Evolutionary conservation across 345 rosid species (phyloP).

Genomic region (Corchorus capsularis): DNA sequence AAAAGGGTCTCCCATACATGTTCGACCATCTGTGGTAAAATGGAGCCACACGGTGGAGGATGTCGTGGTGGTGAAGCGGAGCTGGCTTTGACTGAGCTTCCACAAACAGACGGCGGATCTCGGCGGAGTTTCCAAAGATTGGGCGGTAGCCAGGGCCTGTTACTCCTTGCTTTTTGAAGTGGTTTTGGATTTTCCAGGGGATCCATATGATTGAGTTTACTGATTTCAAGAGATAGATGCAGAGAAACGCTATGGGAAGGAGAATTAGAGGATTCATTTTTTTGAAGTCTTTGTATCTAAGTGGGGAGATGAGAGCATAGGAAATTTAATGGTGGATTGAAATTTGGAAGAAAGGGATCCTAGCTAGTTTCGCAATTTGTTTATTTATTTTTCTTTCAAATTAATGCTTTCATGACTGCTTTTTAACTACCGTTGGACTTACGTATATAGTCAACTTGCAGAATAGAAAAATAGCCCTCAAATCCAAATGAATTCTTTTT

Average conservation of each 20-base stretch:
- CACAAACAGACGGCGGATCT: constrained; percentile 41
- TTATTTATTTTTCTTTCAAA: neutral
- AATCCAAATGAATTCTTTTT: neutral
- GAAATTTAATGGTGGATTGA: neutral
- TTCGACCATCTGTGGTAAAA: constrained; percentile 62
- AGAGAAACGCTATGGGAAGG: constrained; percentile 21
- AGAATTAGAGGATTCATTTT: constrained; percentile 27
- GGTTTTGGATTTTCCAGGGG: constrained; percentile 56
- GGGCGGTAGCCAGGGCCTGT: constrained; percentile 61
- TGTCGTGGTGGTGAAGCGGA: constrained; percentile 38
- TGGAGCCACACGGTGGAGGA: constrained; percentile 52
- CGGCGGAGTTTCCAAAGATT: constrained; percentile 61
- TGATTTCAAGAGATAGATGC: constrained; percentile 37
- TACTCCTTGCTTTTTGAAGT: constrained; percentile 55
- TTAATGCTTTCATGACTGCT: neutral
- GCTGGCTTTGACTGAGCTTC: constrained; percentile 52
- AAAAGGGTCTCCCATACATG: constrained; percentile 56
- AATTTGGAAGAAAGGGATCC: no score
- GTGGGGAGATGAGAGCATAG: neutral
- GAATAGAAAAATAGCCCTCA: neutral
- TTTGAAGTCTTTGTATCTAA: neutral
- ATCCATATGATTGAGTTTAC: constrained; percentile 44
- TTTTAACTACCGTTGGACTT: neutral
- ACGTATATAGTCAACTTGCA: neutral
- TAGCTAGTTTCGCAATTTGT: neutral